Conservation (phyloP, 2,329 filamentous ascomycete genomes). For the Sarocladiaceae sp. region DNA sequence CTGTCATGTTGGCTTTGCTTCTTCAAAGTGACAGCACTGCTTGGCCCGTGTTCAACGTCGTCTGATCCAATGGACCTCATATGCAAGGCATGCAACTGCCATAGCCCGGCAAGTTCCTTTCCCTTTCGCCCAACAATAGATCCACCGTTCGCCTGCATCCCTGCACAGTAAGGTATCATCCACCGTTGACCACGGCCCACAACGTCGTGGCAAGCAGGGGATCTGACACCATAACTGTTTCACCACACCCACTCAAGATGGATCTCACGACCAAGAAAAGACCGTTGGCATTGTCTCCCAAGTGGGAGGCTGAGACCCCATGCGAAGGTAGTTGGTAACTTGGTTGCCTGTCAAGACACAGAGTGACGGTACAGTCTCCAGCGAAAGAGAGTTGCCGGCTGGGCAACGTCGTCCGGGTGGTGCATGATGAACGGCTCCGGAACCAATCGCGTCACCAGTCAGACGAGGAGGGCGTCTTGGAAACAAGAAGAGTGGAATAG, state of each 20-base stretch:
- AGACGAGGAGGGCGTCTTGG: neutral
- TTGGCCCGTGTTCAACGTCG: no score
- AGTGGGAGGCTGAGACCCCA: neutral
- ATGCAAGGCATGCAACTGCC: no score
- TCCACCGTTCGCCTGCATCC: no score
- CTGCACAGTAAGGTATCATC: no score
- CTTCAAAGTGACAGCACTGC: no score
- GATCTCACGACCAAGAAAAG: neutral
- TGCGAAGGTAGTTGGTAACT: neutral
- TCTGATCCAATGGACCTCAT: no score
- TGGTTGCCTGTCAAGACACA: neutral
- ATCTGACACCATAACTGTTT: neutral
- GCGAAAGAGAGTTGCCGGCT: neutral
- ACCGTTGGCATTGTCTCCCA: conserved; percentile 4
- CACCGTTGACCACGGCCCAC: neutral
- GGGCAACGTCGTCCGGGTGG: neutral
- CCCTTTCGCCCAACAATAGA: no score
- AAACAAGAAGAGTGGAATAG: neutral
- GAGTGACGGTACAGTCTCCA: neutral
- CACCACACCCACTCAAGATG: neutral
- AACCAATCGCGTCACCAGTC: neutral
- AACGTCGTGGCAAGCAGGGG: neutral
- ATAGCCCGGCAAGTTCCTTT: no score
- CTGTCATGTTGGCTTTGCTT: no score
- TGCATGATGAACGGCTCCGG: conserved; percentile 3